Percentiles rank a stretch among this genome's conserved stretches.
These are phyloP conservation scores for Neurospora sp. DNA, from an alignment of 2,329 filamentous ascomycete species.

Conservation along the genomic window DNA sequence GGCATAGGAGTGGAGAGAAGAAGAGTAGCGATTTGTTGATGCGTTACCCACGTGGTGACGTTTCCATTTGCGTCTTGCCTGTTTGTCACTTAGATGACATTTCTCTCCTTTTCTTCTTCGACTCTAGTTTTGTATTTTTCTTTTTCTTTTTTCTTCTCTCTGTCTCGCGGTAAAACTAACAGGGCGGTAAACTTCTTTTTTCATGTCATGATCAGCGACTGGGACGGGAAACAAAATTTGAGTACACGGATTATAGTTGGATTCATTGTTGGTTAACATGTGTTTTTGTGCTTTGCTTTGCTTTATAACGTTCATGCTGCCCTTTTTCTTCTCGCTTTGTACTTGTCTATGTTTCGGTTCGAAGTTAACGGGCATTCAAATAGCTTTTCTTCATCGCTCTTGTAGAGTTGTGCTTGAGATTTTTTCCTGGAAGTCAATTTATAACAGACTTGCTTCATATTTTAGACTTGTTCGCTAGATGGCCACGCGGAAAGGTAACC, in stretches of 20 bases:
- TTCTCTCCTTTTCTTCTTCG: background rate
- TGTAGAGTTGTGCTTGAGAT: background rate
- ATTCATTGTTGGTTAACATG: background rate
- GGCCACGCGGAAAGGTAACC: no score
- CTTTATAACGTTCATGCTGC: background rate
- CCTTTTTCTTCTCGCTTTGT: background rate
- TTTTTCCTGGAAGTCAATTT: background rate
- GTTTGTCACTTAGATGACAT: background rate
- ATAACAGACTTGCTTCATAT: background rate
- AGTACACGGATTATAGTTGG: background rate
- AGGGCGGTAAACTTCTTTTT: background rate
- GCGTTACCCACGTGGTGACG: background rate
- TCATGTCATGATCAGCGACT: background rate
- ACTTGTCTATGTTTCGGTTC: background rate
- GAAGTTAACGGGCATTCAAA: background rate
- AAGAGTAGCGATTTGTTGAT: background rate
- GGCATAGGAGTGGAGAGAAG: background rate
- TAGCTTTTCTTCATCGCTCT: background rate
- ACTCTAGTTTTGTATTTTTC: background rate
- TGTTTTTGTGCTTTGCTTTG: background rate
- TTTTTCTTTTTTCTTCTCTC: background rate
- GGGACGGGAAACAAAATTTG: background rate
- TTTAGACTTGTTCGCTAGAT: background rate
- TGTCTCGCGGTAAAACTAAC: background rate
- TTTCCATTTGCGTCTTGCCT: background rate